Evolutionary conservation across 108 stramenopile genomes (phyloP).

Genomic region (Fistulifera pelliculosa): DNA sequence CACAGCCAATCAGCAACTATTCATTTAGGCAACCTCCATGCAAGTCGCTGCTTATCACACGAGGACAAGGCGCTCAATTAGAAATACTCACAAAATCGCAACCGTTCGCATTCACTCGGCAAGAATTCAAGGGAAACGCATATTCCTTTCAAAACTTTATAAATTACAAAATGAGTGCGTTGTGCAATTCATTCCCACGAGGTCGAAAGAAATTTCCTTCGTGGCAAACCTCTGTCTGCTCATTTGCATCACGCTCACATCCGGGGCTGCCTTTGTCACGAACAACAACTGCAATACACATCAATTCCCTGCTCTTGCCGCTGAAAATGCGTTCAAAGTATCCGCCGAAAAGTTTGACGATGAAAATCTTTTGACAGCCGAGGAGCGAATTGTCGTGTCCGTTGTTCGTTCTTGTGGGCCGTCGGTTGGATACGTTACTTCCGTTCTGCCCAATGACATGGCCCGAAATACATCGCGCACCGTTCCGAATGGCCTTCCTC

Average conservation of each 20-base stretch:
- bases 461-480: background rate
- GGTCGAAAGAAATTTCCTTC: no score
- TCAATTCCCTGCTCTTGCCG: no score
- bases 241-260: no score
- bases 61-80: no score
- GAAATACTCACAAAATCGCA: background rate
- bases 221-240: no score
- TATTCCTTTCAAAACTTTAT: background rate
- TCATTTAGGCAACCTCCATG: no score
- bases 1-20: no score
- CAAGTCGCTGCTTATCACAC: no score
- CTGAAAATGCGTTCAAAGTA: conserved; percentile 10
- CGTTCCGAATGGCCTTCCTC: conserved; percentile 8
- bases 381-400: conserved; percentile 45
- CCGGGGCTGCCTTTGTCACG: no score
- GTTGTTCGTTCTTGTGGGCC: conserved; percentile 50
- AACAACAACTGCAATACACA: no score
- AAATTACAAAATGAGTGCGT: no score
- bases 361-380: conserved; percentile 25
- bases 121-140: conserved; percentile 1
- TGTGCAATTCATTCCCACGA: no score
- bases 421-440: conserved; percentile 63
- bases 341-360: conserved; percentile 33
- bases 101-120: background rate
- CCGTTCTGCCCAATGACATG: conserved; percentile 28